Conservation (phyloP, 176 grass and related monocot genomes). For the Pharus latifolius region DNA sequence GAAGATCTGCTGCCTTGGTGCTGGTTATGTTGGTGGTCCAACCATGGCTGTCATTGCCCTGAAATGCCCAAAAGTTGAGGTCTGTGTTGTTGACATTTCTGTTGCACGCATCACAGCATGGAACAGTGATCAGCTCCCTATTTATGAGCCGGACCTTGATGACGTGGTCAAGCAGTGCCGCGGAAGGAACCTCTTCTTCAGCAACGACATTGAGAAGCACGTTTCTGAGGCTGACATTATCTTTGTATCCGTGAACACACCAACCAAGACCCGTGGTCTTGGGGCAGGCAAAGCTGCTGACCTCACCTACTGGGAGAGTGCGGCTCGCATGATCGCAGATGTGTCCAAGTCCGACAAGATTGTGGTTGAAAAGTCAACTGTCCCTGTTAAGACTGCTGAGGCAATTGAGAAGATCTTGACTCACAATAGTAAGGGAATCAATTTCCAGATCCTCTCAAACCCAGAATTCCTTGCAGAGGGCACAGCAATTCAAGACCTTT, state of each 20-base stretch:
- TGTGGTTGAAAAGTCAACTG: conserved; percentile 63
- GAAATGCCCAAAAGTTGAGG: conserved; percentile 23
- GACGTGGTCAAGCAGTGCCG: conserved; percentile 28
- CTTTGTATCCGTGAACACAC: conserved; percentile 47
- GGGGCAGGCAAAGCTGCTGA: conserved; percentile 61
- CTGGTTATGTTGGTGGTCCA: conserved; percentile 29
- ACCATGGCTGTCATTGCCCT: conserved; percentile 34
- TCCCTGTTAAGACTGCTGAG: conserved; percentile 38
- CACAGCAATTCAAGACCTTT: conserved; percentile 52
- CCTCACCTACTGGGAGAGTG: conserved; percentile 66
- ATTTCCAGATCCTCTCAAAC: conserved; percentile 67
- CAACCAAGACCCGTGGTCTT: conserved; percentile 58
- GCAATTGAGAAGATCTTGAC: conserved; percentile 68
- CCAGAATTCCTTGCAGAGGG: conserved; percentile 64
- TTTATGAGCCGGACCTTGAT: conserved; percentile 27
- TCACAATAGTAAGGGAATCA: conserved; percentile 61
- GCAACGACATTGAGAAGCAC: conserved; percentile 27
- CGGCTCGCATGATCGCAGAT: conserved; percentile 58
- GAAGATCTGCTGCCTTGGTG: conserved; percentile 32
- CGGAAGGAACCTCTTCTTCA: conserved; percentile 26
- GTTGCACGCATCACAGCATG: conserved; percentile 17
- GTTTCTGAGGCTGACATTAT: conserved; percentile 28
- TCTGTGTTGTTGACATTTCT: conserved; percentile 24
- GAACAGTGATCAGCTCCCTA: conserved; percentile 32
- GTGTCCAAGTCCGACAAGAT: conserved; percentile 66